Base-by-base conservation (phyloP, 1,139 yeast species). In the Geotrichum europaeum region DNA sequence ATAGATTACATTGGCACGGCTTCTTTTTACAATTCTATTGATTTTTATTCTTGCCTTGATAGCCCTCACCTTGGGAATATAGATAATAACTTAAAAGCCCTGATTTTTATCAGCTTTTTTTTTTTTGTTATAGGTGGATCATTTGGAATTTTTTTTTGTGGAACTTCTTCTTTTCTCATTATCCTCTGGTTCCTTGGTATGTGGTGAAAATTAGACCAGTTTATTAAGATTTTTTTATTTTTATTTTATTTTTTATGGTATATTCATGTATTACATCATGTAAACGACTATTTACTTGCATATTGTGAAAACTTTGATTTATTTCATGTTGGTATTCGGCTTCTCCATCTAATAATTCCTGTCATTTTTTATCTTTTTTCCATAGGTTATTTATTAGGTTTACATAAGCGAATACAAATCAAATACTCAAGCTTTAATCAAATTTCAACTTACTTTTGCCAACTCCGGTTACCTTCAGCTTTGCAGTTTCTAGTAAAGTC, bases 221-320 rank as follows among this genome's bases (percentile, higher is more conserved):
- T 0, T 50, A 77, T 49, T 74, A 78, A 3, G 79, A 84, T 0
- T 70, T 76, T 55, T 22, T 76, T 13, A 66, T 76, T 52, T 76
- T 79, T n/a, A n/a, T 7, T 70, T 76, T 55, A 75, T 79, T 61
- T 71, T 75, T 50, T 81, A 77, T 66, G 79, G 75, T 10, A 75
- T 76, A 53, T 82, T 83, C 69, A 76, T 84, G 76, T 68, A 77
- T 10, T 64, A 70, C 22, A 67, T 77, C 24, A 76, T 80, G 22
- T 84, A 78, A 66, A 69, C 83, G 54, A 78, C 86, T 4, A 75
- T 83, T 25, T 84, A 81, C 68, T 84, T 83, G 71, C 87, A 84
- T 70, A 81, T 83, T 20, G 78, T 81, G 34, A 75, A 62, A 74
- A 76, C 58, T 79, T 78, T 28, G 67, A 76, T 24, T 81, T 89